Evolutionary conservation across 176 grass and related monocot genomes (phyloP), one percentile per base, ranked within the genome.

Genomic region (Avena sativa): DNA sequence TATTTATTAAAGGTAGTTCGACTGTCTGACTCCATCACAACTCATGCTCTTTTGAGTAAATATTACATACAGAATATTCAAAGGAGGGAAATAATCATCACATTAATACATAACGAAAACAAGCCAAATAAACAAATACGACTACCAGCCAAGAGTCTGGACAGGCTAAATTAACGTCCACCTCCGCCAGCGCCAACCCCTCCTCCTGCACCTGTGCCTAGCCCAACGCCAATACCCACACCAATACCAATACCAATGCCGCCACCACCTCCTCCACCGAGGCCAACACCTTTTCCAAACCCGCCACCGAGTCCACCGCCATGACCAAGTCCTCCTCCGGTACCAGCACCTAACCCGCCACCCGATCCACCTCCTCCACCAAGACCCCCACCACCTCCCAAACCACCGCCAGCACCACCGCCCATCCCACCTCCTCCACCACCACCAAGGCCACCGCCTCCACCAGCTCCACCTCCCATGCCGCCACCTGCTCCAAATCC

Each of bases 201-300:
- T 1, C n/a, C 67, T 11, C 87, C 76, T 5, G 66, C 82, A 0
- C 87, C 87, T 0, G 46, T 67, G 0, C 81, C 75, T 4, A 73
- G 0, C 2, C 82, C 88, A 0, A 85, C 69, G 17, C 88, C 83
- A 0, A 85, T 78, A 8, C 88, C 88, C 0, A 85, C 78, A 1
- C 78, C 88, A n/a, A 85, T 52, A 1, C 83, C 83, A 6, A 85
- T 79, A 5, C 87, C 87, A 3, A 89, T 36, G 49, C 71, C 71
- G 0, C 58, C 79, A 0, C 86, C 86, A 4, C 69, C 59, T 11
- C 75, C 52, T 57, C 26, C 52, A 0, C 80, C 80, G 0, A 88
- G 15, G 0, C 86, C 80, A 23, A 9, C 72, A 15, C 72, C 72
- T 2, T 56, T 58, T 28, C 86, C 86, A 38, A 87, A 12, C 13